Conservation (phyloP, 306 rosid genomes). For the Elaeagnus macrophylla region DNA sequence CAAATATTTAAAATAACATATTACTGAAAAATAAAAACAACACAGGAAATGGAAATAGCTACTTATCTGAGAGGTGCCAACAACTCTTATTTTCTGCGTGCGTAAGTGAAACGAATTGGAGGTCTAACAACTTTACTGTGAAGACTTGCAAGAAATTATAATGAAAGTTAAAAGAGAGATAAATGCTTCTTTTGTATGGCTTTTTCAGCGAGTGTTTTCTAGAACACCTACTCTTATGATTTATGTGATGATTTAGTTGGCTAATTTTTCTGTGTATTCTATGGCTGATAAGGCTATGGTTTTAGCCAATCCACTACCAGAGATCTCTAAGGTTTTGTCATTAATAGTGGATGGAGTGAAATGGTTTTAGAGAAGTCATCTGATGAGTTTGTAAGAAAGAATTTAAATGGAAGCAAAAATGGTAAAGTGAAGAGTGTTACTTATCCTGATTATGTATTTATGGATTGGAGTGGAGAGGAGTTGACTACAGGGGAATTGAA, state of each 20-base stretch:
- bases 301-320: constrained; percentile 20
- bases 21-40: no score
- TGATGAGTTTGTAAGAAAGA: constrained; percentile 7
- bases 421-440: not conserved
- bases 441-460: constrained; percentile 4
- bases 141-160: constrained; percentile 43
- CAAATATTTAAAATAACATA: no score
- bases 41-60: no score
- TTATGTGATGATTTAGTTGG: constrained; percentile 49
- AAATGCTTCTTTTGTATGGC: constrained; percentile 63
- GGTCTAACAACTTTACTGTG: no score
- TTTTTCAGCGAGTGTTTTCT: constrained; percentile 62
- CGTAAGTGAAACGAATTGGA: no score
- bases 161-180: constrained; percentile 41
- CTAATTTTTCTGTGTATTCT: constrained; percentile 51
- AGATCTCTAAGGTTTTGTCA: constrained; percentile 1
- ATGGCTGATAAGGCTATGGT: constrained; percentile 29
- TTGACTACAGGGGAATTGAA: constrained; percentile 23
- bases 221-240: constrained; percentile 62
- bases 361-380: not conserved
- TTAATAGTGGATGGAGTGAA: not conserved
- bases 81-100: no score
- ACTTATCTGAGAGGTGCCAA: no score
- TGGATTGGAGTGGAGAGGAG: constrained; percentile 16
- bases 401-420: no score